Evolutionary conservation across 306 rosid species (phyloP).

Genomic region (Geum urbanum): DNA sequence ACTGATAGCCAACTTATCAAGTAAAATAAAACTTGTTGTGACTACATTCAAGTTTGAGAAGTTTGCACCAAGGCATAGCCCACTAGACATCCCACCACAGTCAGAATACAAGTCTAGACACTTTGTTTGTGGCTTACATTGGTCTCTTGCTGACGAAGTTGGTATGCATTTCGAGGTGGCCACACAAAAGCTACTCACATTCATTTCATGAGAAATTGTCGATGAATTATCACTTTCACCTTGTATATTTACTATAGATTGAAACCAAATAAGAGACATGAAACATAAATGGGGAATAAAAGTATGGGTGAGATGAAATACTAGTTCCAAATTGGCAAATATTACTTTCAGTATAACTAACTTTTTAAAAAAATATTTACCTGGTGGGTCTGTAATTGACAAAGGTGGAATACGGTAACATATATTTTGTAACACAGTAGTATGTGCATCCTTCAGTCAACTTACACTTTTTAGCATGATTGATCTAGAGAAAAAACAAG

Average conservation of each 20-base stretch:
- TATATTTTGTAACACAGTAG: slow-evolving; percentile 50
- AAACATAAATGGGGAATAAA: no score
- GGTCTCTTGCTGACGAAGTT: not conserved
- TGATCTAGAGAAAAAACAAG: slow-evolving; percentile 28
- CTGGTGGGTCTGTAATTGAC: slow-evolving; percentile 51
- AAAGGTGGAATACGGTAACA: slow-evolving; percentile 55
- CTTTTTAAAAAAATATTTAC: slow-evolving; percentile 13
- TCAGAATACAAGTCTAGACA: slow-evolving; percentile 72
- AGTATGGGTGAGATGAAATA: no score
- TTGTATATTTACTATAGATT: slow-evolving; percentile 34
- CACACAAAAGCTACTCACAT: slow-evolving; percentile 28
- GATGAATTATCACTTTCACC: slow-evolving; percentile 52
- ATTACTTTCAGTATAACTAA: not conserved
- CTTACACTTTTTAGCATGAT: slow-evolving; percentile 30
- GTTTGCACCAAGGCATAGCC: slow-evolving; percentile 68
- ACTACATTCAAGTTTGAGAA: slow-evolving; percentile 56
- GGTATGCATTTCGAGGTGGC: slow-evolving; percentile 29
- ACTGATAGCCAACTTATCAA: no score
- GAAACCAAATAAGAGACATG: not conserved
- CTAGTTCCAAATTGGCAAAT: no score
- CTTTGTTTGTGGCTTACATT: slow-evolving; percentile 34
- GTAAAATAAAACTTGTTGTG: slow-evolving; percentile 44
- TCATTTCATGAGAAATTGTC: slow-evolving; percentile 60
- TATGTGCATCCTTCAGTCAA: slow-evolving; percentile 41
- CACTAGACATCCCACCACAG: slow-evolving; percentile 95